Percentiles rank a stretch among this genome's conserved stretches.
phyloP scores from a whole-genome alignment of 306 rosid genomes.

The Cucurbita ficifolia region DNA sequence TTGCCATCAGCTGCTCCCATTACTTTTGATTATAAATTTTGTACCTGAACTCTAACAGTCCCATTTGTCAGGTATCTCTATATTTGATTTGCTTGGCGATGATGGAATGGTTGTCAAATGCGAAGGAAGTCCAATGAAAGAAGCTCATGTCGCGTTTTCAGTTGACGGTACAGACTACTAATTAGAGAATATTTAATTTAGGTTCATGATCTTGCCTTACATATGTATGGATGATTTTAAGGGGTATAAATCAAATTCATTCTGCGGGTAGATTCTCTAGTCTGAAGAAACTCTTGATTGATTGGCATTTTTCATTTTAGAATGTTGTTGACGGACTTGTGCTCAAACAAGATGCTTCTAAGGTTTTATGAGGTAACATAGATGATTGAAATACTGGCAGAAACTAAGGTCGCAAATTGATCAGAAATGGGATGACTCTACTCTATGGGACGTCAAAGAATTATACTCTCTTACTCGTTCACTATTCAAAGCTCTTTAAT shows the following conservation, averaged over 20 bases:
- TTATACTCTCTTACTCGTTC: too few relatives aligned
- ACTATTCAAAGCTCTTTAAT: too few relatives aligned
- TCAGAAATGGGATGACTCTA: neutral
- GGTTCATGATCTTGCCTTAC: neutral
- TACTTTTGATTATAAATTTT: neutral
- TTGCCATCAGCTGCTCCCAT: neutral
- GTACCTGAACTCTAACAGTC: neutral
- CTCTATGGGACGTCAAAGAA: too few relatives aligned
- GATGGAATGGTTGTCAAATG: conserved; percentile 32
- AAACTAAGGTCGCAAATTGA: neutral
- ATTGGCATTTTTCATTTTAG: neutral
- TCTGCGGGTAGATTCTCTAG: neutral
- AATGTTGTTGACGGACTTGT: neutral
- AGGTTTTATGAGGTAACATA: neutral
- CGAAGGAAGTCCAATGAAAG: conserved; percentile 35
- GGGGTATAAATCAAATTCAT: neutral
- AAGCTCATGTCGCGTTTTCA: conserved; percentile 89
- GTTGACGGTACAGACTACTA: conserved; percentile 42
- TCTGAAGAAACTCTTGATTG: neutral
- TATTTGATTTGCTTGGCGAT: conserved; percentile 59
- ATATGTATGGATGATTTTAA: neutral
- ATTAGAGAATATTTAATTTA: neutral
- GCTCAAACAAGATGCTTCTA: neutral
- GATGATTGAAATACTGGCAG: neutral
- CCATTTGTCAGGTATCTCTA: conserved; percentile 41